These are phyloP conservation scores for Tanacetum coccineum DNA, from an alignment of 129 eudicot species.

Conservation along the genomic window DNA sequence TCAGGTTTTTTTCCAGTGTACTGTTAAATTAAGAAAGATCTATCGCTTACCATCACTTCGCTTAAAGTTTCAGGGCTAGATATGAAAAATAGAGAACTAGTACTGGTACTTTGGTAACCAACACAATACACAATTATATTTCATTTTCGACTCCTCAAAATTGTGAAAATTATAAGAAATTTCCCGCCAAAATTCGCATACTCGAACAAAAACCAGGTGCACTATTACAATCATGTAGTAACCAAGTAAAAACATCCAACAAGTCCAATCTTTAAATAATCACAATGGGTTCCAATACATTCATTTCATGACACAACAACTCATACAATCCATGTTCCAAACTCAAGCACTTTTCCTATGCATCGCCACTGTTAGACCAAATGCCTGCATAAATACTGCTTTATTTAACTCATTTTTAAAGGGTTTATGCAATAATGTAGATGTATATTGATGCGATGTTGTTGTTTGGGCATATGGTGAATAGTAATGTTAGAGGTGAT, in stretches of 20 bases:
- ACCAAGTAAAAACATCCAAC: constrained; percentile 34
- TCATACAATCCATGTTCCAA: constrained; percentile 38
- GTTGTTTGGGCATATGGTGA: constrained; percentile 47
- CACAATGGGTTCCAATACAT: constrained; percentile 42
- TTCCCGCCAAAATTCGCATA: constrained; percentile 26
- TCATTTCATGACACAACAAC: constrained; percentile 41
- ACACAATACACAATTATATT: neutral
- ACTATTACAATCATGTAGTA: constrained; percentile 64
- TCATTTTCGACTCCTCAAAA: too few species aligned
- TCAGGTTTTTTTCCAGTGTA: too few species aligned
- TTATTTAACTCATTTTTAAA: constrained; percentile 62
- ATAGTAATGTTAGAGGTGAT: constrained; percentile 39
- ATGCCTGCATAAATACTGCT: constrained; percentile 42
- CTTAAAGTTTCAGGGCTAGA: too few species aligned
- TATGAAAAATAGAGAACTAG: too few species aligned
- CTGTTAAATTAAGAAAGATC: too few species aligned
- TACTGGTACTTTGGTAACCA: too few species aligned
- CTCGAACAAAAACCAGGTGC: constrained; percentile 54
- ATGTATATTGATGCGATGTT: constrained; percentile 31
- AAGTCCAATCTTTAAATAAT: constrained; percentile 52
- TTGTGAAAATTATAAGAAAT: constrained; percentile 37
- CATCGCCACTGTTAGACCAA: constrained; percentile 69
- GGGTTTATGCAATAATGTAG: constrained; percentile 60
- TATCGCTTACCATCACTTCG: too few species aligned
- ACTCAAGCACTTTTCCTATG: constrained; percentile 28